A percentile compares a stretch with the other conserved stretches of the same genome.
Conservation (phyloP, 1,284 basidiomycete genomes). For the Ustilago cynodontis region DNA sequence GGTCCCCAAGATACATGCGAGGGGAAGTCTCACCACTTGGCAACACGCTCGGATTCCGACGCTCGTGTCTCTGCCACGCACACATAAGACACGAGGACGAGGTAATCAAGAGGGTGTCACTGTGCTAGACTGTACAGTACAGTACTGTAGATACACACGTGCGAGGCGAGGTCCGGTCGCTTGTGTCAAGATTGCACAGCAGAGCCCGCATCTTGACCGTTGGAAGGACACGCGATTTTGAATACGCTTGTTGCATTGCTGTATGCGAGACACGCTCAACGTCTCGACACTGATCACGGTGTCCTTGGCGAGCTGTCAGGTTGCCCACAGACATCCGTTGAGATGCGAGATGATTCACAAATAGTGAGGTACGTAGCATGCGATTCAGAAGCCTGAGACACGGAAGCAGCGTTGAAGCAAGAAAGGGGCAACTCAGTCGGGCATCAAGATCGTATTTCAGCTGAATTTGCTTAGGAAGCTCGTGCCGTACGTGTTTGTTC, state of each 20-base stretch:
- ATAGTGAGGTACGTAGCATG: not conserved
- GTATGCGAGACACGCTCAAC: not conserved
- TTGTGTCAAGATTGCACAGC: not conserved
- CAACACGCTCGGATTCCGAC: slow-evolving; percentile 12
- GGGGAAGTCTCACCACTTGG: not conserved
- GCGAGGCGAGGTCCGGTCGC: not conserved
- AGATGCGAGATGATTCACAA: not conserved
- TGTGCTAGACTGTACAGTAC: not conserved
- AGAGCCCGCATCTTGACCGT: not conserved
- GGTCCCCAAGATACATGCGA: not conserved
- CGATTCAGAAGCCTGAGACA: slow-evolving; percentile 7
- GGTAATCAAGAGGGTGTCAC: not conserved
- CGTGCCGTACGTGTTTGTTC: no score
- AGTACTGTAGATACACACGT: not conserved
- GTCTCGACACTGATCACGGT: not conserved
- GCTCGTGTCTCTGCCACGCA: not conserved
- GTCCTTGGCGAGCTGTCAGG: no score
- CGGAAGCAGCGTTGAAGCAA: not conserved
- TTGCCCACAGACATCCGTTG: no score
- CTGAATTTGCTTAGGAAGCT: no score
- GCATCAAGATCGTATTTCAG: no score
- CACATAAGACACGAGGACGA: not conserved
- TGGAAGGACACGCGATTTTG: not conserved
- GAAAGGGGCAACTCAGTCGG: not conserved
- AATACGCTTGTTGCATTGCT: not conserved